These are phyloP conservation scores for Dioscorea zingiberensis DNA, from an alignment of 106 monocot species.

Conservation along the genomic window DNA sequence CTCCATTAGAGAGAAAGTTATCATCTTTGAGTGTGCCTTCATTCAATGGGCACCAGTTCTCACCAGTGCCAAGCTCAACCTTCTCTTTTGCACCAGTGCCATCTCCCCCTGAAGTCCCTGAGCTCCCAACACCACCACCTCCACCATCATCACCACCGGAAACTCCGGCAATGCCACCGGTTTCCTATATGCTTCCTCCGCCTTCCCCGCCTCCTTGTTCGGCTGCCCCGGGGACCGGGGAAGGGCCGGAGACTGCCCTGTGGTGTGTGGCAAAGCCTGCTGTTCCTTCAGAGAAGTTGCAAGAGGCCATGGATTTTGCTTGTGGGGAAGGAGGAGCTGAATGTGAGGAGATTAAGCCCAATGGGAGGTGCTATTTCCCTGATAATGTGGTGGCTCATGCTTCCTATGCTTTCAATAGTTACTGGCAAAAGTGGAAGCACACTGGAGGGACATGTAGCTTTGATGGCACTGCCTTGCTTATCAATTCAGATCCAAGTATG, in stretches of 20 bases:
- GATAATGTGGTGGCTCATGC: slow-evolving; percentile 3
- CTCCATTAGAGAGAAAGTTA: slow-evolving; percentile 17
- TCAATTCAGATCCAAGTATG: slow-evolving; percentile 8
- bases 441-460: slow-evolving; percentile 5
- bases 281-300: neutral
- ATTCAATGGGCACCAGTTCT: slow-evolving; percentile 1
- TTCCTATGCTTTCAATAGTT: slow-evolving; percentile 8
- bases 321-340: slow-evolving; percentile 2
- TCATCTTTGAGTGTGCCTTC: slow-evolving; percentile 13
- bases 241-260: slow-evolving; percentile 4
- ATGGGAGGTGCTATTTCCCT: slow-evolving; percentile 1
- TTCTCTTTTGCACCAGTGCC: slow-evolving; percentile 25
- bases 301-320: slow-evolving; percentile 2
- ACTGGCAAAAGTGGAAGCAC: slow-evolving; percentile 3
- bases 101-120: slow-evolving; percentile 6
- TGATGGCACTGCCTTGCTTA: slow-evolving; percentile 1
- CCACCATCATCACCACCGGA: neutral
- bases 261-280: slow-evolving; percentile 25
- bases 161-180: neutral
- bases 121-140: slow-evolving; percentile 7
- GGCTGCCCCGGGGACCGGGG: slow-evolving; percentile 4
- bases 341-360: slow-evolving; percentile 2
- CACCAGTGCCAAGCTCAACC: slow-evolving; percentile 18
- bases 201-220: neutral
- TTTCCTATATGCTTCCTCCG: slow-evolving; percentile 7